Evolutionary conservation across 495 filamentous ascomycete species (phyloP), one percentile per base, ranked within the genome.

Genomic region (Alectoria sarmentosa): DNA sequence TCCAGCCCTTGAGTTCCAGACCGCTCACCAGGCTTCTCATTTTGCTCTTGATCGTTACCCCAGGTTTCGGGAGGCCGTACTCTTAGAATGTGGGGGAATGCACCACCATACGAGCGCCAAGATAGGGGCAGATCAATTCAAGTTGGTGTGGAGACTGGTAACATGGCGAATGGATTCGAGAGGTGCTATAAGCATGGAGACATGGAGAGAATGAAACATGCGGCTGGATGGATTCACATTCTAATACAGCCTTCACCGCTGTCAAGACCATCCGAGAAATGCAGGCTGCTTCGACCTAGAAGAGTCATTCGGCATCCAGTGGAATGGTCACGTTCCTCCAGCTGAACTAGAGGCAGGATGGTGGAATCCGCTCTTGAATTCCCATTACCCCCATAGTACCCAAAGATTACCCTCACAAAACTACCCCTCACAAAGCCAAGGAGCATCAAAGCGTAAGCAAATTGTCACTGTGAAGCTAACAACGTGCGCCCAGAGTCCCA

Each of bases 321-420:
- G 28, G 26, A 34, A 1, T 28, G 6, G 17, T 21, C 52, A 55
- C 52, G 52, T 55, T 55, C 52, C 52, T 34, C 6, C 30, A 21
- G 6, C 26, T 55, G 15, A 17, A 19, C 26, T 5, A n/a, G 21
- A 26, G 49, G 28, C 49, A 30, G 28, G 3, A 15, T 32, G 1
- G 1, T 52, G 15, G 21, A 5, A 28, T 59, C 30, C 56, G 13
- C 34, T 59, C 15, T 42, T 26, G 39, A 65, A 38, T 71, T 70
- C 42, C 62, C 55, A 68, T 70, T 72, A 70, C 65, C 70, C 67
- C 67, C 52, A 55, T 55, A 32, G 34, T 55, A 32, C 14, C 6
- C 28, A 34, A n/a, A 34, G 10, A 55, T 55, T 34, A 55, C 52
- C 52, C 30, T 55, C 69, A 71, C 42, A 55, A 73, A 75, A 71